Evolutionary conservation across 2,329 filamentous ascomycete genomes (phyloP).

Genomic region (Diaporthe destruens): DNA sequence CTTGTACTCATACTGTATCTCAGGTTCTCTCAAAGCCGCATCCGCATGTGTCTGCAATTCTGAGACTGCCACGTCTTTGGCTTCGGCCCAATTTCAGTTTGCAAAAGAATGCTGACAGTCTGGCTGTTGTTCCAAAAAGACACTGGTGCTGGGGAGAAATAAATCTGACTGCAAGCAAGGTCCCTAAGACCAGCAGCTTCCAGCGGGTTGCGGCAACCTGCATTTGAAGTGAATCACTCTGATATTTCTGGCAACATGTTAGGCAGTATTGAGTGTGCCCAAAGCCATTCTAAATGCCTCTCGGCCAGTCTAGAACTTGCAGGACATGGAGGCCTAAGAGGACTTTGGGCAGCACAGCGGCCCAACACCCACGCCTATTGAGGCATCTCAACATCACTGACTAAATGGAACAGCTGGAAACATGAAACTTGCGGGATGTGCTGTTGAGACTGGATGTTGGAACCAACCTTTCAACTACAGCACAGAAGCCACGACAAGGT

Average conservation of each 20-base stretch:
- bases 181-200: neutral
- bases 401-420: neutral
- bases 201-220: neutral
- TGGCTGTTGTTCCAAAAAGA: too few relatives aligned
- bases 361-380: neutral
- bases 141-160: neutral
- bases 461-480: neutral
- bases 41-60: too few relatives aligned
- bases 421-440: neutral
- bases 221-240: slow-evolving; percentile 3
- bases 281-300: neutral
- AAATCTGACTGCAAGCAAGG: neutral
- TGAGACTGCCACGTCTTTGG: neutral
- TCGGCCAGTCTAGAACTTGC: neutral
- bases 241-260: neutral
- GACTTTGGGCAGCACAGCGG: slow-evolving; percentile 16
- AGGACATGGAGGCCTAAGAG: slow-evolving; percentile 2
- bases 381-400: too few relatives aligned
- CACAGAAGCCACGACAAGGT: neutral
- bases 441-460: neutral
- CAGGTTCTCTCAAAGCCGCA: neutral
- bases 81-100: neutral
- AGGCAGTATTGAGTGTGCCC: neutral
- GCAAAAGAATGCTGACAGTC: neutral
- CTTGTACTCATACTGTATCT: neutral